phyloP scores from a whole-genome alignment of 2,329 filamentous ascomycete genomes.

The Aspergillus sp. region DNA sequence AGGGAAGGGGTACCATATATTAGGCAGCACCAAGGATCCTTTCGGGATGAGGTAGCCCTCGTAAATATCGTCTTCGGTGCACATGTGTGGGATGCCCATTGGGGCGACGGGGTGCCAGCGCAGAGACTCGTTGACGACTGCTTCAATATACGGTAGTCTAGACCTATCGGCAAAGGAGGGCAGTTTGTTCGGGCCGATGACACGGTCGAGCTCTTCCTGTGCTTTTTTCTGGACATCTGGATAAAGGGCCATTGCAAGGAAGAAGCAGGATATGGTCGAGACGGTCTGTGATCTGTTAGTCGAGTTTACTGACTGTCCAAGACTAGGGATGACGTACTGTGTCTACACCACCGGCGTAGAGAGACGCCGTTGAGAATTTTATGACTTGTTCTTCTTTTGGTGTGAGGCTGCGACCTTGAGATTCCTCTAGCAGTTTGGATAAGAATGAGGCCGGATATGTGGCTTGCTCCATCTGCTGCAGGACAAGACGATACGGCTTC shows the following conservation, averaged over 20 bases:
- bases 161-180: not conserved
- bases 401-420: accelerated
- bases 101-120: conserved; percentile 14
- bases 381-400: conserved; percentile 3
- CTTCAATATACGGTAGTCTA: conserved; percentile 12
- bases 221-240: conserved; percentile 9
- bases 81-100: conserved; percentile 1
- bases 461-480: conserved; percentile 38
- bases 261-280: conserved; percentile 11
- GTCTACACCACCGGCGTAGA: conserved; percentile 12
- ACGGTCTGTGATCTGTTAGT: conserved; percentile 8
- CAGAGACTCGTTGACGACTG: conserved; percentile 9
- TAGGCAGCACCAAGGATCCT: conserved; percentile 6
- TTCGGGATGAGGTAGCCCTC: conserved; percentile 10
- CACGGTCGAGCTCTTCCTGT: conserved; percentile 11
- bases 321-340: conserved; percentile 1
- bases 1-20: conserved; percentile 8
- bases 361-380: not conserved
- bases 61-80: conserved; percentile 7
- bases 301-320: accelerated
- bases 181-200: not conserved
- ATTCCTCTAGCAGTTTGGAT: conserved; percentile 34
- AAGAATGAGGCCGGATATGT: conserved; percentile 40
- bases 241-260: conserved; percentile 11
- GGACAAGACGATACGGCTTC: conserved; percentile 47